phyloP scores from a whole-genome alignment of 805 yeast species.

The Yarrowia yakushimensis region DNA sequence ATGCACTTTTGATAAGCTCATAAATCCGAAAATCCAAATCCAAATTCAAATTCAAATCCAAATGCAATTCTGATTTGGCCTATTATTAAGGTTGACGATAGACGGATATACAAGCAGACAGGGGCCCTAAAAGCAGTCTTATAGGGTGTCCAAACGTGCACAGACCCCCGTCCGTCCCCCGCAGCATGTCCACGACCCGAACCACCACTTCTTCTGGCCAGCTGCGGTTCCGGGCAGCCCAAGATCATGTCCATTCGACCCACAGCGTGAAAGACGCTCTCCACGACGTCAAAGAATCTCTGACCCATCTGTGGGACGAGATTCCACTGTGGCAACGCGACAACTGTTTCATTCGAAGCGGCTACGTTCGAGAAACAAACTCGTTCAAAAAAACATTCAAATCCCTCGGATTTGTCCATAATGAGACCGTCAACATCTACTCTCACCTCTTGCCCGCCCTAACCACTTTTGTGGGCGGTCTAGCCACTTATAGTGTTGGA shows the following conservation, averaged over 20 bases:
- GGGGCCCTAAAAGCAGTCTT: no score
- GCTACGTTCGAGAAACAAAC: conserved; percentile 58
- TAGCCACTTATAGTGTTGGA: conserved; percentile 25
- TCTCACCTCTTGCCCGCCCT: conserved; percentile 51
- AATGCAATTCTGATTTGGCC: no score
- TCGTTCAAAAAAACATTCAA: conserved; percentile 47
- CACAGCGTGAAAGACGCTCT: conserved; percentile 6
- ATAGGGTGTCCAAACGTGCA: no score
- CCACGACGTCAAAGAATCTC: conserved; percentile 16
- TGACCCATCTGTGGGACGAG: conserved; percentile 46
- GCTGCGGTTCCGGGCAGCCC: neutral
- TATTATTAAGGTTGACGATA: no score
- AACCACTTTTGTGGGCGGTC: conserved; percentile 27
- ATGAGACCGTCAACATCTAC: conserved; percentile 70
- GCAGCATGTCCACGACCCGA: neutral
- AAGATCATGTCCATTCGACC: conserved; percentile 1
- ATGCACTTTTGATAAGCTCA: no score
- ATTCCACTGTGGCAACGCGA: conserved; percentile 72
- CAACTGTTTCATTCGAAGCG: conserved; percentile 60
- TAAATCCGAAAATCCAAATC: no score
- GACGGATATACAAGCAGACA: no score
- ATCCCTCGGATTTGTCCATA: conserved; percentile 56
- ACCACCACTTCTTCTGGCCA: neutral
- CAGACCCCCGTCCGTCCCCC: no score
- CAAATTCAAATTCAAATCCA: no score